Evolutionary conservation across 108 stramenopile species (phyloP), one percentile per base, ranked within the genome.

Genomic region (Conticribra guillardii): DNA sequence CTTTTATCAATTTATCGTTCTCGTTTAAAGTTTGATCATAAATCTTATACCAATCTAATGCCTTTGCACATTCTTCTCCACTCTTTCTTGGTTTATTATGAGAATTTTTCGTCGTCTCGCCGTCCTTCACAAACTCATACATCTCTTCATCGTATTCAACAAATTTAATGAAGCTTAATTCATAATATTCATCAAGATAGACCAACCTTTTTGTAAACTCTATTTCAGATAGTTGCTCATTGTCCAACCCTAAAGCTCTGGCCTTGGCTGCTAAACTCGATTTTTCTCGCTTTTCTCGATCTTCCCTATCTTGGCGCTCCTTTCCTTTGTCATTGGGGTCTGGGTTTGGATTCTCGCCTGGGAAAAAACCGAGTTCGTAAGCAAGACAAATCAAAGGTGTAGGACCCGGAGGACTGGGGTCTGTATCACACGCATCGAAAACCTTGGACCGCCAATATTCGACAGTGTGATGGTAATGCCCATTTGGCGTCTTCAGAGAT

Each of bases 121-220:
- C 62, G 4, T 45, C 62, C 24, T 63, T 63, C 4, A 45, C 41
- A 51, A 50, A 63, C 4, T 63, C n/a, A 41, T 63, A 63, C 48
- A 63, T 63, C 7, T 44, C 18, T 27, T 63, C 62, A 47, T 47
- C 46, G 45, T 63, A 63, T 4, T 16, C 9, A 7, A 45, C 45
- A 51, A 63, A 63, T 48, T 63, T 27, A 19, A 63, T 63, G 5
- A 41, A 16, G 21, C 19, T 18, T 11, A 41, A 50, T 16, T 23
- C 49, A 27, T 63, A 51, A 19, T 46, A 30, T 4, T 63, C 62
- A 26, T 63, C 62, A 30, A 21, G 21, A 17, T 63, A 19, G 5
- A 63, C 22, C 14, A 63, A 17, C 4, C 46, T 7, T 30, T 51
- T 28, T 14, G 45, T 11, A 48, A 63, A 22, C 3, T 47, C 23